A percentile compares a stretch with the other conserved stretches of the same genome.
Evolutionary conservation across 2,329 filamentous ascomycete species (phyloP).

Genomic region (Corniculantispora saksenae): DNA sequence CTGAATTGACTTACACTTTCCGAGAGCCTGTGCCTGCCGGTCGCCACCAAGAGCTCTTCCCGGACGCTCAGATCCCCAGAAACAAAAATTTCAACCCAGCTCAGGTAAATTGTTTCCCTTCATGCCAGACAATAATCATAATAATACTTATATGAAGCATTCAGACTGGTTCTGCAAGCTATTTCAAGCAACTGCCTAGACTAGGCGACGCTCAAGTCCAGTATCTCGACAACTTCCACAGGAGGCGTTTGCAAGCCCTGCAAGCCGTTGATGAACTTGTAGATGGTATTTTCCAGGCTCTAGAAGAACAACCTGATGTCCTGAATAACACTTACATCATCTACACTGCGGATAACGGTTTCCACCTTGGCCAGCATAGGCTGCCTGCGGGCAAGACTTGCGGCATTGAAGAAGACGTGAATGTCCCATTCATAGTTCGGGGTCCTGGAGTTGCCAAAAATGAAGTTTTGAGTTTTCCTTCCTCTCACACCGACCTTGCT

Average conservation of each 20-base stretch:
- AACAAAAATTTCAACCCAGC: constrained; percentile 65
- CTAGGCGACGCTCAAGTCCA: constrained; percentile 33
- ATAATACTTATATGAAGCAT: neutral
- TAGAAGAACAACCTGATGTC: constrained; percentile 32
- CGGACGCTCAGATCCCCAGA: constrained; percentile 60
- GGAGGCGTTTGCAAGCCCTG: constrained; percentile 42
- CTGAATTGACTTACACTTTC: constrained; percentile 44
- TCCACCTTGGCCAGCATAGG: constrained; percentile 55
- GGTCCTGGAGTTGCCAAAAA: constrained; percentile 48
- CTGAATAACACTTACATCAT: constrained; percentile 51
- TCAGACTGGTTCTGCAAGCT: constrained; percentile 42
- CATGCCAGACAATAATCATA: neutral
- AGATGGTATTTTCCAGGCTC: constrained; percentile 36
- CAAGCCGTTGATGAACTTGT: constrained; percentile 50
- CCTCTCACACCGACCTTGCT: constrained; percentile 55
- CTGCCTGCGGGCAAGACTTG: constrained; percentile 53
- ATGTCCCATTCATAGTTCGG: constrained; percentile 51
- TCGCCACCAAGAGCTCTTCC: constrained; percentile 62
- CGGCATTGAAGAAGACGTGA: constrained; percentile 53
- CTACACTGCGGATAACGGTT: constrained; percentile 55
- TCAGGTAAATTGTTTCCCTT: constrained; percentile 1
- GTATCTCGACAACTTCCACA: constrained; percentile 42
- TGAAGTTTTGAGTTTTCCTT: constrained; percentile 39
- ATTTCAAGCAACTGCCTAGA: constrained; percentile 42
- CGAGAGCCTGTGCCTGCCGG: constrained; percentile 43